Evolutionary conservation across 2,329 filamentous ascomycete genomes (phyloP), one percentile per base, ranked within the genome.

Genomic region (Sarocladiaceae sp.): DNA sequence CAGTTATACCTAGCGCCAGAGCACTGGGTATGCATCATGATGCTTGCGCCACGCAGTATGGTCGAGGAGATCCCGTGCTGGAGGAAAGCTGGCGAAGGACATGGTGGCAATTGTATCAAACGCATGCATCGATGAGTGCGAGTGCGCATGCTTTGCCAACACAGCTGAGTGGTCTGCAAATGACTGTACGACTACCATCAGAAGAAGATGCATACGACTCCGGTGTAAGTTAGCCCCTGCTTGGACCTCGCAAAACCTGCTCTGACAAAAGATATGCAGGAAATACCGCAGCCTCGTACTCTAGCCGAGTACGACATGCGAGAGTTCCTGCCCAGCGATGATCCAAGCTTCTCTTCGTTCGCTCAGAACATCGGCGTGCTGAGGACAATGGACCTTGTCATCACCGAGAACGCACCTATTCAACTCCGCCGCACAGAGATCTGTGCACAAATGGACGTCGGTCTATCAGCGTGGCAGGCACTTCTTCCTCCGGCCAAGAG

Each of bases 21-120:
- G 82, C 90, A 52, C 77, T 96, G 23, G 86, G 87, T 0, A 79
- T 97, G 67, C 84, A 96, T 63, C 82, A 80, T 10, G 75, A 80
- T 47, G 75, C 80, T 0, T 96, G 84, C 64, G 84, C 90, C 1
- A 69, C 76, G 0, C 67, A 77, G 5, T 74, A 90, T 59, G 85
- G 87, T 15, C 73, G 77, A 25, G 82, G 82, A 4, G 81, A 87
- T 54, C 75, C 82, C 0, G 74, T 90, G 2, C 65, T 92, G 3
- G 88, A 93, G 64, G 92, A 97, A 67, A 89, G 86, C 64, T 87
- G 89, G 81, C 81, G 90, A 18, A 79, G 92, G 54, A 97, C 91
- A 1, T 97, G 91, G 91, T 96, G 92, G 92, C 90, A 83, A 55
- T 64, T 83, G 3, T 93, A 46, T 46, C 40, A 46, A 10, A 18